phyloP scores from a whole-genome alignment of 2,329 filamentous ascomycete species.

The Aspergillus ruber region DNA sequence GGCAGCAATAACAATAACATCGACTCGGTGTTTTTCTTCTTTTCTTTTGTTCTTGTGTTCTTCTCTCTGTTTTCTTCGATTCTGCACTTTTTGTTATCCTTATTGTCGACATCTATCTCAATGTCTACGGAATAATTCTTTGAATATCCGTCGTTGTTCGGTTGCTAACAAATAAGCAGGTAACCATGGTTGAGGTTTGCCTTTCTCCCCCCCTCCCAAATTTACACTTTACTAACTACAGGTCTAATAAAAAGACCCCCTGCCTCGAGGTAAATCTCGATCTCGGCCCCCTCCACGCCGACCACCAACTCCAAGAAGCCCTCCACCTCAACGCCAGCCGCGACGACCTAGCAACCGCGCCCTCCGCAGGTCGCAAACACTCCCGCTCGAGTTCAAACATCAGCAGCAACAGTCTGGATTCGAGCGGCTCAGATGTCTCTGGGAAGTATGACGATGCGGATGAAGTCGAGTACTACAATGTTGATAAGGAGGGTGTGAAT shows the following conservation, averaged over 20 bases:
- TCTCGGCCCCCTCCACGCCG: constrained; percentile 13
- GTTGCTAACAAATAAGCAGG: no score
- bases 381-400: constrained; percentile 15
- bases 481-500: constrained; percentile 5
- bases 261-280: constrained; percentile 11
- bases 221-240: neutral
- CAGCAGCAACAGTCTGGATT: constrained; percentile 12
- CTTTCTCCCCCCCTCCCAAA: neutral
- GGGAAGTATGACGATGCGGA: constrained; percentile 32
- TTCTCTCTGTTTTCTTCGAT: neutral
- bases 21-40: neutral
- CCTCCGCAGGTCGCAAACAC: constrained; percentile 24
- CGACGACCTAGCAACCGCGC: constrained; percentile 10
- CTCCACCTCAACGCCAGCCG: constrained; percentile 12
- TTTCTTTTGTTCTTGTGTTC: neutral
- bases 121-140: no score
- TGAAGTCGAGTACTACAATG: constrained; percentile 18
- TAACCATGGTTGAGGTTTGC: neutral
- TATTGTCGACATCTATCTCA: no score
- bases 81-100: no score
- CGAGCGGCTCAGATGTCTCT: constrained; percentile 24
- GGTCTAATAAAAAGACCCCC: constrained; percentile 6
- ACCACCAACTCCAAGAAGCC: constrained; percentile 18
- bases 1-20: neutral
- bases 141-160: no score